phyloP scores from a whole-genome alignment of 768 basidiomycete genomes.

The Kwoniella sp. region DNA sequence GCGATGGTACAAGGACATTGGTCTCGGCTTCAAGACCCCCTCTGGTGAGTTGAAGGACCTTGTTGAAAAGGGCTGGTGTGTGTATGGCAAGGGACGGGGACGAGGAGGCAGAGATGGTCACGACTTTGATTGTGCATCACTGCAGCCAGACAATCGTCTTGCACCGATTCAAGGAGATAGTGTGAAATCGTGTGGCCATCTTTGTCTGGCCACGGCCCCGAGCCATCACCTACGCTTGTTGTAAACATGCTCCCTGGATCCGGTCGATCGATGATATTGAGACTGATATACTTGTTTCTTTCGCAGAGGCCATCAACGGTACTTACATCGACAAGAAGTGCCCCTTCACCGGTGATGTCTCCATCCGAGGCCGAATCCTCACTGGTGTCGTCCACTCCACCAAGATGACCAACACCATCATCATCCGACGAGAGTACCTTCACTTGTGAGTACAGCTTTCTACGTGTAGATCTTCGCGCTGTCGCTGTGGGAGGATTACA shows the following conservation, averaged over 20 bases:
- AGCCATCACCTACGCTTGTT: not conserved
- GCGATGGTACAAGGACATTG: conserved; percentile 99
- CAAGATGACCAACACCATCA: conserved; percentile 98
- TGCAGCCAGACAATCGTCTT: too few relatives aligned
- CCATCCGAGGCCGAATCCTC: conserved; percentile 97
- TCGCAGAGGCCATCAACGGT: conserved; percentile 82
- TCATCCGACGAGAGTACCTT: conserved; percentile 72
- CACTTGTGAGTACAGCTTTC: conserved; percentile 39
- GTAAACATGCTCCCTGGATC: not conserved
- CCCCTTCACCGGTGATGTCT: conserved; percentile 94
- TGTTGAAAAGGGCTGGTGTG: conserved; percentile 1
- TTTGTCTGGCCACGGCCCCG: too few relatives aligned
- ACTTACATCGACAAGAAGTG: conserved; percentile 99
- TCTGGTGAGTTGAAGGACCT: conserved; percentile 52
- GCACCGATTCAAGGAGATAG: too few relatives aligned
- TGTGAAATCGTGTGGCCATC: too few relatives aligned
- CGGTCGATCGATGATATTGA: not conserved
- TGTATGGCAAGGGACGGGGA: too few relatives aligned
- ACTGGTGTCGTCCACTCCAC: conserved; percentile 97
- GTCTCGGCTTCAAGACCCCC: conserved; percentile 95
- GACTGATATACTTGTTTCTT: not conserved
- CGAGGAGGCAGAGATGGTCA: not conserved
- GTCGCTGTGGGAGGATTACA: too few relatives aligned
- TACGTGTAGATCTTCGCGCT: too few relatives aligned
- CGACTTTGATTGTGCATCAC: not conserved